Base-by-base conservation (phyloP, 2,329 filamentous ascomycete species). In the Drechmeria coniospora region DNA sequence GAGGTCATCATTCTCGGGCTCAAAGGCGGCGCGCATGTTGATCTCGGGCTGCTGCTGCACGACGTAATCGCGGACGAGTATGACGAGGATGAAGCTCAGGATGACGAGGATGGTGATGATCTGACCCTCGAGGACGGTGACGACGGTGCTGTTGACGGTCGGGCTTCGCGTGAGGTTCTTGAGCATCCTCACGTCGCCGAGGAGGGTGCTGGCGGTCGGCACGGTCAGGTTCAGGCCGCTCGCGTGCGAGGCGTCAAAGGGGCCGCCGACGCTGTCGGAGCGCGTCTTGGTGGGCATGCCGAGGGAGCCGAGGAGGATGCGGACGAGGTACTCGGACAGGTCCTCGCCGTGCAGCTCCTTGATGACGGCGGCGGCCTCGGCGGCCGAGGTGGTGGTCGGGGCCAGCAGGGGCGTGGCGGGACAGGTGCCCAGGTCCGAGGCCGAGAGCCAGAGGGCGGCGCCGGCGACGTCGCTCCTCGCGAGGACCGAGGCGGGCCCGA, bases 1-100 rank as follows among this genome's bases (percentile, higher is more conserved):
- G 6, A 31, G 34, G 3, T 45, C 34, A 4, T 45, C 42, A 18
- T 52, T 46, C 20, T 50, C 51, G 10, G 44, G 43, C 6, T 59
- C 71, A 44, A 74, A 68, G 4, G 68, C 69, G 7, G 67, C 76
- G 1, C 74, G 77, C 60, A 90, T 76, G 43, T 92, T 92, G 40
- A 90, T 78, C 37, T 86, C 77, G 5, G 87, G 90, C 47, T 98
- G 90, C 49, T 98, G 90, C 49, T 98, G 90, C 8, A 98, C 84
- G 27, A 98, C 90, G 68, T 93, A 98, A 56, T 98, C 90, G 25
- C 92, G 65, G 25, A 98, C 94, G 4, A 98, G 57, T 40, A 98
- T 98, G 23, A 98, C 75, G n/a, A 98, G 59, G 33, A 98, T 94
- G 51, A 95, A 98, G 32, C 79, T 84, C 24, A 93, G 68, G 6